phyloP scores from a whole-genome alignment of 768 basidiomycete genomes.

The Rossbeevera mucosa region DNA sequence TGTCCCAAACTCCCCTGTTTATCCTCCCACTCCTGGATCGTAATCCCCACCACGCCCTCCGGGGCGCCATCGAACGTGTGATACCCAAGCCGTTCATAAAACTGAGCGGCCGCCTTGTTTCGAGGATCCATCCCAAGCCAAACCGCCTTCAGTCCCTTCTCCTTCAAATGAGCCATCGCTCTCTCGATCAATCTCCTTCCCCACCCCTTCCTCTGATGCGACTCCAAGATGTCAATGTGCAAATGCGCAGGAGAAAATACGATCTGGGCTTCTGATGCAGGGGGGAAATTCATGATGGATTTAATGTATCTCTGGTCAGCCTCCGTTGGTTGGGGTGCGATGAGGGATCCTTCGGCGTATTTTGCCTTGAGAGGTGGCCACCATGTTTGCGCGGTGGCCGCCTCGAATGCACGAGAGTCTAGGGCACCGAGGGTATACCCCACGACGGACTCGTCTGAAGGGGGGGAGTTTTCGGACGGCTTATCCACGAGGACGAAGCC shows the following conservation, averaged over 20 bases:
- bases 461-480: slow-evolving; percentile 15
- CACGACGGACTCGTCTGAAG: slow-evolving; percentile 44
- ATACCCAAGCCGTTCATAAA: slow-evolving; percentile 65
- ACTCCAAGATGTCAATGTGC: slow-evolving; percentile 68
- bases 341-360: slow-evolving; percentile 37
- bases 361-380: slow-evolving; percentile 58
- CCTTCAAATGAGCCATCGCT: slow-evolving; percentile 52
- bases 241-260: slow-evolving; percentile 69
- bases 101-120: slow-evolving; percentile 55
- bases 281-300: slow-evolving; percentile 33
- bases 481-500: slow-evolving; percentile 68
- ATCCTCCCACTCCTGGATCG: slow-evolving; percentile 37
- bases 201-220: slow-evolving; percentile 66
- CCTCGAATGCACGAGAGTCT: slow-evolving; percentile 64
- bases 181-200: slow-evolving; percentile 57
- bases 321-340: slow-evolving; percentile 15
- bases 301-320: slow-evolving; percentile 31
- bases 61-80: slow-evolving; percentile 48
- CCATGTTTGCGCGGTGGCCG: slow-evolving; percentile 52
- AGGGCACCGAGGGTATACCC: slow-evolving; percentile 68
- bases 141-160: slow-evolving; percentile 42
- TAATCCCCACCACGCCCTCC: slow-evolving; percentile 51
- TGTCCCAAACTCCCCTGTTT: not conserved
- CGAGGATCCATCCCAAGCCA: slow-evolving; percentile 68
- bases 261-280: slow-evolving; percentile 50